These are phyloP conservation scores for Colletotrichum sp. DNA, from an alignment of 2,329 filamentous ascomycete species.

Conservation along the genomic window DNA sequence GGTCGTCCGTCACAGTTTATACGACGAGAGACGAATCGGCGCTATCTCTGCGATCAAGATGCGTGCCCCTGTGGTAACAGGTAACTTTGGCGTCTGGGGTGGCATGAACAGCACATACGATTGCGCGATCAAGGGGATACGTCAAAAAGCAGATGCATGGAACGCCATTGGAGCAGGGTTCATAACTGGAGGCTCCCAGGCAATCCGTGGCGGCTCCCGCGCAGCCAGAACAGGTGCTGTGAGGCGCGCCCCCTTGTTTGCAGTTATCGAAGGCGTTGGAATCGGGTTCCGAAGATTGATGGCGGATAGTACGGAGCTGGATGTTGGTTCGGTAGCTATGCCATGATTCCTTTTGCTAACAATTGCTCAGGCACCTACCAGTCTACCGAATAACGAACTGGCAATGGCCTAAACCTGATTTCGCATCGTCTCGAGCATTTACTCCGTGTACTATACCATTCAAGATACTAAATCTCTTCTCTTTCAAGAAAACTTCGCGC, in stretches of 20 bases:
- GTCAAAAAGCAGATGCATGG: slow-evolving; percentile 97
- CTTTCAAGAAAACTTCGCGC: neutral
- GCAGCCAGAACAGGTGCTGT: slow-evolving; percentile 94
- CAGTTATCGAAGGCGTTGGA: slow-evolving; percentile 84
- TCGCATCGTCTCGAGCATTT: neutral
- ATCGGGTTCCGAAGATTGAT: slow-evolving; percentile 96
- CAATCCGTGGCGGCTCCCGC: slow-evolving; percentile 85
- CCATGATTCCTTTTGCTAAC: fast-evolving
- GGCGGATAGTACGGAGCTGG: slow-evolving; percentile 84
- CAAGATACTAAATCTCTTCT: neutral
- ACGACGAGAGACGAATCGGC: slow-evolving; percentile 94
- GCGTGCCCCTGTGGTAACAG: slow-evolving; percentile 91
- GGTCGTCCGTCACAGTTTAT: slow-evolving; percentile 86
- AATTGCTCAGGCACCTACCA: neutral
- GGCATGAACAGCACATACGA: slow-evolving; percentile 84
- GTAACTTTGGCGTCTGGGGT: slow-evolving; percentile 96
- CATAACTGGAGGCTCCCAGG: slow-evolving; percentile 91
- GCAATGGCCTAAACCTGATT: neutral
- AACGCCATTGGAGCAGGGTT: slow-evolving; percentile 91
- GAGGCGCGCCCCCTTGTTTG: slow-evolving; percentile 90
- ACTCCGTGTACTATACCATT: neutral
- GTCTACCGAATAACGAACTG: neutral
- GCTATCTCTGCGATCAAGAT: slow-evolving; percentile 97
- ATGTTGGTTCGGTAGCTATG: slow-evolving; percentile 52
- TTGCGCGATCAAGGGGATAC: slow-evolving; percentile 91